Evolutionary conservation across 805 yeast genomes (phyloP).

Genomic region (Kazachstania africana): DNA sequence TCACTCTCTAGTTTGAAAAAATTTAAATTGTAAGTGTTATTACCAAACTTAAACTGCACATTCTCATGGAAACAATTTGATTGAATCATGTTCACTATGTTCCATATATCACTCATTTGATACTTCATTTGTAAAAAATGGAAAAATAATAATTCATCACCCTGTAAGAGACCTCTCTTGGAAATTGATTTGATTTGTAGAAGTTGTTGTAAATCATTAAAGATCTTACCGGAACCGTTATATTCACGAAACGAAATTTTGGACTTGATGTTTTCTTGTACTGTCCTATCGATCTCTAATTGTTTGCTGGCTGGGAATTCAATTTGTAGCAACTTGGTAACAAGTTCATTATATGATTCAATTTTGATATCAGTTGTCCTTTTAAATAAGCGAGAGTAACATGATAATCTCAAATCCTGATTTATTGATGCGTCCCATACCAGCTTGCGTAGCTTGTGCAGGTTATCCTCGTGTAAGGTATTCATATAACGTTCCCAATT

Average conservation of each 20-base stretch:
- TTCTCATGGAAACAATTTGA: constrained; percentile 20
- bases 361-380: too few relatives aligned
- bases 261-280: too few relatives aligned
- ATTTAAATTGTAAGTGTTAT: constrained; percentile 19
- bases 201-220: constrained; percentile 16
- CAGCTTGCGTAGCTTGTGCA: too few relatives aligned
- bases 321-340: constrained; percentile 20
- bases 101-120: constrained; percentile 21
- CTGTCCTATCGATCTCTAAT: constrained; percentile 5
- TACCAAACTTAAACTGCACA: constrained; percentile 15
- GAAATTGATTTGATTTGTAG: constrained; percentile 28
- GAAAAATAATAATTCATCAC: constrained; percentile 26
- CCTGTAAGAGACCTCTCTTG: constrained; percentile 22
- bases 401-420: too few relatives aligned
- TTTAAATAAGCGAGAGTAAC: too few relatives aligned
- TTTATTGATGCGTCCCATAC: too few relatives aligned
- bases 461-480: constrained; percentile 14
- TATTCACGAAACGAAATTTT: too few relatives aligned
- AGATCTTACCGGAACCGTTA: too few relatives aligned
- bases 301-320: too few relatives aligned
- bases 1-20: constrained; percentile 12
- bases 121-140: constrained; percentile 18
- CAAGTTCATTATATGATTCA: constrained; percentile 30
- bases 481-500: constrained; percentile 2
- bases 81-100: constrained; percentile 20